phyloP scores from a whole-genome alignment of 495 filamentous ascomycete genomes.

The Copromyces sp. region DNA sequence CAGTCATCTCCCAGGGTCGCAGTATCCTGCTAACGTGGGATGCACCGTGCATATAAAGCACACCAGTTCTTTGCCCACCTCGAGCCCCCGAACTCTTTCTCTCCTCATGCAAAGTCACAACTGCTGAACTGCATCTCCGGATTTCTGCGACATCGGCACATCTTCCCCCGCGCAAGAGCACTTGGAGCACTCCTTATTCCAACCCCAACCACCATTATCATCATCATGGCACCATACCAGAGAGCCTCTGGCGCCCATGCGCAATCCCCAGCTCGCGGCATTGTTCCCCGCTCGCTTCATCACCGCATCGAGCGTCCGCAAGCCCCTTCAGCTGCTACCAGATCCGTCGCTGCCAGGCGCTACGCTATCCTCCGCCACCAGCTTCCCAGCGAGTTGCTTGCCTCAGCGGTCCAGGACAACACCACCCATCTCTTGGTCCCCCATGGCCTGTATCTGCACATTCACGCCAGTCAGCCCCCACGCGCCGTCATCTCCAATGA shows the following conservation, averaged over 20 bases:
- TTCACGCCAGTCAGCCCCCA: no score
- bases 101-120: not conserved
- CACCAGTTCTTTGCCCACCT: not conserved
- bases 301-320: not conserved
- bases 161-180: not conserved
- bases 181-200: not conserved
- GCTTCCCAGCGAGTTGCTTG: not conserved
- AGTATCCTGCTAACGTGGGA: not conserved
- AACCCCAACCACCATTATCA: no score
- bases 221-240: not conserved
- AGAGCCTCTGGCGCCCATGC: not conserved
- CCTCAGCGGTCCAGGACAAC: no score
- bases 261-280: fast-evolving
- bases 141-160: not conserved
- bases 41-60: not conserved
- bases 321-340: not conserved
- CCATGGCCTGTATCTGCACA: no score
- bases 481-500: no score
- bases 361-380: not conserved
- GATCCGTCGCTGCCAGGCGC: not conserved
- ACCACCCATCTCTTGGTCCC: no score
- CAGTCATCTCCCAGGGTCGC: no score
- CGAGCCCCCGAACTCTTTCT: not conserved
- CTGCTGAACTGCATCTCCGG: not conserved
- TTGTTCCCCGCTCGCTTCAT: not conserved